phyloP scores from a whole-genome alignment of 2,329 filamentous ascomycete species.

The Gremmenia infestans region DNA sequence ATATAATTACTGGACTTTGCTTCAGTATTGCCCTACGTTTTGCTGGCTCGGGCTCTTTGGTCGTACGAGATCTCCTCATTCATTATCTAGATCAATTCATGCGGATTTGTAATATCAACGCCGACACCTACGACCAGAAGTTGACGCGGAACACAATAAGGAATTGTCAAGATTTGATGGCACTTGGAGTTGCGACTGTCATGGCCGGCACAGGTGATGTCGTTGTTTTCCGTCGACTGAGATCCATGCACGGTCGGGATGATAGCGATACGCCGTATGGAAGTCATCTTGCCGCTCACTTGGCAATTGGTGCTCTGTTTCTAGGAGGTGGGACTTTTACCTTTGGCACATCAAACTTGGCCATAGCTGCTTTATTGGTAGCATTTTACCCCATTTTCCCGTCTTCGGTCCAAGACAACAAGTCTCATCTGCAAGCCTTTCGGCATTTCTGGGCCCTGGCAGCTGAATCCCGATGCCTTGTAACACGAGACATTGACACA shows the following conservation, averaged over 20 bases:
- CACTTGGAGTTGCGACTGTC: slow-evolving; percentile 75
- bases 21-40: slow-evolving; percentile 72
- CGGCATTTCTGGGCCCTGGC: slow-evolving; percentile 96
- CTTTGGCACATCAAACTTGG: slow-evolving; percentile 81
- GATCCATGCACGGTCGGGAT: slow-evolving; percentile 81
- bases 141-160: slow-evolving; percentile 76
- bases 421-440: slow-evolving; percentile 91
- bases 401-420: slow-evolving; percentile 83
- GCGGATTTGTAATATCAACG: slow-evolving; percentile 61
- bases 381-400: slow-evolving; percentile 95
- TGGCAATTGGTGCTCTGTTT: slow-evolving; percentile 87
- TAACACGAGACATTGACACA: slow-evolving; percentile 82
- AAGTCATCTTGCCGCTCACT: slow-evolving; percentile 86
- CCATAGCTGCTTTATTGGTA: slow-evolving; percentile 78
- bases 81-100: slow-evolving; percentile 84
- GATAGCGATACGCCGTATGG: slow-evolving; percentile 84
- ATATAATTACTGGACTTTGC: slow-evolving; percentile 84
- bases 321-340: slow-evolving; percentile 89
- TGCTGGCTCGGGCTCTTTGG: slow-evolving; percentile 64
- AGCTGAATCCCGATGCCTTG: slow-evolving; percentile 80
- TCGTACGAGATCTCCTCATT: slow-evolving; percentile 76
- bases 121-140: slow-evolving; percentile 68
- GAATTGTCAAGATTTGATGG: slow-evolving; percentile 86
- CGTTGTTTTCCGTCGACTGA: slow-evolving; percentile 74
- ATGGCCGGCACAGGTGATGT: slow-evolving; percentile 97